These are phyloP conservation scores for Colletotrichum aenigma DNA, from an alignment of 2,329 filamentous ascomycete species.

Conservation along the genomic window DNA sequence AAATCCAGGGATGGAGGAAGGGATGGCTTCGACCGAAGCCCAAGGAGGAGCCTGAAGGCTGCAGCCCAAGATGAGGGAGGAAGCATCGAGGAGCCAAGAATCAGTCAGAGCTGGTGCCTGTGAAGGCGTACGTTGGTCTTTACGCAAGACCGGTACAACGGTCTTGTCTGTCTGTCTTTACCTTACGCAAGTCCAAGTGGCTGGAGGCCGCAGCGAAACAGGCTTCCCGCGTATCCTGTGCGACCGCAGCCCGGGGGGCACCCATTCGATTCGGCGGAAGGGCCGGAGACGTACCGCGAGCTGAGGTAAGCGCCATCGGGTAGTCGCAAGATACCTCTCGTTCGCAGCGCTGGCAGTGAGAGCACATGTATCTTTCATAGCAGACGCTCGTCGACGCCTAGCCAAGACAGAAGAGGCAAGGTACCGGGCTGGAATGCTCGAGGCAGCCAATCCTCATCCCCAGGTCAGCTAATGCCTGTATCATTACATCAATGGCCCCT, in stretches of 20 bases:
- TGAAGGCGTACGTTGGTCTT: neutral
- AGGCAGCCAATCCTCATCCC: neutral
- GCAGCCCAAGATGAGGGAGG: neutral
- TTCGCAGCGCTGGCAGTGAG: neutral
- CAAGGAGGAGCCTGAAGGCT: neutral
- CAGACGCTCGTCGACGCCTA: neutral
- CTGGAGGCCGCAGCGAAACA: constrained; percentile 23
- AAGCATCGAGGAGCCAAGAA: neutral
- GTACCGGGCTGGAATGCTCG: neutral
- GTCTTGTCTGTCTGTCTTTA: neutral
- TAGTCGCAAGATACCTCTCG: neutral
- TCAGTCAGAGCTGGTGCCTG: neutral
- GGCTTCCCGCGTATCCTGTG: constrained; percentile 1
- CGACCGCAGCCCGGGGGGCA: neutral
- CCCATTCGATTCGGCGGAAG: neutral
- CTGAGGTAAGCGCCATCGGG: neutral
- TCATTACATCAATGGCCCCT: constrained; percentile 35
- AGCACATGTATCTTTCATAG: neutral
- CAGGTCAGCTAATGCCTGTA: constrained; percentile 1
- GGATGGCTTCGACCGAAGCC: neutral
- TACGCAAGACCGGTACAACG: neutral
- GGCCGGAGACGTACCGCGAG: neutral
- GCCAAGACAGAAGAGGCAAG: neutral
- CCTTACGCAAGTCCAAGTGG: constrained; percentile 40
- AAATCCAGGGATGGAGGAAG: neutral